Percentiles rank a stretch among this genome's conserved stretches.
Evolutionary conservation across 2,329 filamentous ascomycete species (phyloP).

Genomic region (Trichoderma sp.): DNA sequence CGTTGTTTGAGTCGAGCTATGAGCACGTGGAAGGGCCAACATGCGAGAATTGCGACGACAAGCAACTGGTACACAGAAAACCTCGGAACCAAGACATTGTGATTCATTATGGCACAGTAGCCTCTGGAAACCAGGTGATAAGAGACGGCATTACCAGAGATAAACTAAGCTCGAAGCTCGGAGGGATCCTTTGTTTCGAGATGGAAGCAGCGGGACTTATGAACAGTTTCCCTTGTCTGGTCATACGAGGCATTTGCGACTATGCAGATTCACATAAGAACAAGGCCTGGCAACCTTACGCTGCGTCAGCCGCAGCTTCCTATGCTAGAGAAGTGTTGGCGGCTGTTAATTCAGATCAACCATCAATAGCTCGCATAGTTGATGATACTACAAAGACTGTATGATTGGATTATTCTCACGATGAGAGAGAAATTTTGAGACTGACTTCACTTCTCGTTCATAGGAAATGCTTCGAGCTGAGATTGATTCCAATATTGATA

Average conservation of each 20-base stretch:
- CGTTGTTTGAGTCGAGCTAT: not conserved
- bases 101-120: not conserved
- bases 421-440: not conserved
- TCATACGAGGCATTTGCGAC: not conserved
- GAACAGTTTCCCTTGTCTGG: not conserved
- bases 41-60: not conserved
- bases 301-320: not conserved
- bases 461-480: not conserved
- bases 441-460: not conserved
- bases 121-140: not conserved
- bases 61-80: not conserved
- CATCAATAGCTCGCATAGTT: not conserved
- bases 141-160: not conserved
- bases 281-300: not conserved
- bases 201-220: not conserved
- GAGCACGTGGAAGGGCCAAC: not conserved
- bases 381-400: not conserved
- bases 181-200: not conserved
- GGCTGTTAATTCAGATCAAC: not conserved
- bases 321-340: not conserved
- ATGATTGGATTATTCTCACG: not conserved
- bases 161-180: not conserved
- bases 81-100: not conserved
- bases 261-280: not conserved
- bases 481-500: not conserved